Conservation (phyloP, 495 filamentous ascomycete species). For the Hypoxylon perforatum region DNA sequence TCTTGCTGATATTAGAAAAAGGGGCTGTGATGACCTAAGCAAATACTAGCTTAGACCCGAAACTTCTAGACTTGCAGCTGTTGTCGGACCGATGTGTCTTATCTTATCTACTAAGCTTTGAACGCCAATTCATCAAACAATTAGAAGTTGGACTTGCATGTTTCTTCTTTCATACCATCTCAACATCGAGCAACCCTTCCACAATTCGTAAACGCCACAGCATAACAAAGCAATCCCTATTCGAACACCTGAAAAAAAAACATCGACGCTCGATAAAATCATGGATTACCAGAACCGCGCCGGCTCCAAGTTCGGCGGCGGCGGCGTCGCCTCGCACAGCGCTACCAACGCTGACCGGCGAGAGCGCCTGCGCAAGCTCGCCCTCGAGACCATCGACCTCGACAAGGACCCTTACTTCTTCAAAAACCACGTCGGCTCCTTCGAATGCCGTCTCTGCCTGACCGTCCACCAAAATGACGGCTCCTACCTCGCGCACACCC, state of each 20-base stretch:
- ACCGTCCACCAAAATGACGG: constrained; percentile 99
- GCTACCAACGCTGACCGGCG: constrained; percentile 96
- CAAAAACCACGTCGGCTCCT: constrained; percentile 98
- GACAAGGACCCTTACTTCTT: constrained; percentile 99
- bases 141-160: too few relatives aligned
- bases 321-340: constrained; percentile 92
- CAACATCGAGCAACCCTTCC: not conserved
- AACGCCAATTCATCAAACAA: not conserved
- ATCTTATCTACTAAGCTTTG: constrained; percentile 31
- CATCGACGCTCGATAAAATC: not conserved
- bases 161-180: too few relatives aligned
- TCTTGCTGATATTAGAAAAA: not conserved
- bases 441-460: constrained; percentile 96
- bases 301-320: constrained; percentile 97
- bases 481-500: constrained; percentile 98
- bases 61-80: constrained; percentile 1
- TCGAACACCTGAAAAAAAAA: not conserved
- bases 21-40: constrained; percentile 21
- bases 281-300: constrained; percentile 89
- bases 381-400: constrained; percentile 97
- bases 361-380: constrained; percentile 96
- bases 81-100: not conserved
- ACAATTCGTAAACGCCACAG: not conserved
- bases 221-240: not conserved
- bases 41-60: not conserved